These are phyloP conservation scores for Acanthamoeba healyi DNA, from an alignment of 208 protist genomes.

Conservation along the genomic window DNA sequence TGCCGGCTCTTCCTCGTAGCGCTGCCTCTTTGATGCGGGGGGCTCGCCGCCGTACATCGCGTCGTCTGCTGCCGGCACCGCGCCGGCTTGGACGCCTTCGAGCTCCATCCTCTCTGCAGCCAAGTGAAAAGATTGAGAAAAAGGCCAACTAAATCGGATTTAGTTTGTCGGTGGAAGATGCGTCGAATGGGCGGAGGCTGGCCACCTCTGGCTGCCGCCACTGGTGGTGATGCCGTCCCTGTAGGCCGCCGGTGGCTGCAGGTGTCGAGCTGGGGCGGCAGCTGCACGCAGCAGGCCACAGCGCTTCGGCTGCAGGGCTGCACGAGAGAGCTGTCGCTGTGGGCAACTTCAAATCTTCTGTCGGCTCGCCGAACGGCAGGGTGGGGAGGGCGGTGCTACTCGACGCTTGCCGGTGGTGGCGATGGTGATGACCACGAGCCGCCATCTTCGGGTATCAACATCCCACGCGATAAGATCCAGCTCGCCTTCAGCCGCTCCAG, in stretches of 20 bases:
- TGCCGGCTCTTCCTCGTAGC: neutral
- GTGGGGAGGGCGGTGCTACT: neutral
- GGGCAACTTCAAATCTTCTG: neutral
- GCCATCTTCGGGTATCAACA: neutral
- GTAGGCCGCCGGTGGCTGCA: no score
- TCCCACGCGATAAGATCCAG: constrained; percentile 63
- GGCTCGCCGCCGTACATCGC: neutral
- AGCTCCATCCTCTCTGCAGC: neutral
- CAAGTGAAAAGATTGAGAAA: no score
- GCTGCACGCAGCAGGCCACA: no score
- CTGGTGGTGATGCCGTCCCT: no score
- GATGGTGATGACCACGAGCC: neutral
- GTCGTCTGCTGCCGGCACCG: neutral
- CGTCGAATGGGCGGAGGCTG: no score
- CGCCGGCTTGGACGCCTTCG: neutral
- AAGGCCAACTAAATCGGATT: no score
- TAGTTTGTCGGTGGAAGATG: no score
- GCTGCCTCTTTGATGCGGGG: neutral
- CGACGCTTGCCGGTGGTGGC: neutral
- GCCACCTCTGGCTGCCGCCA: no score
- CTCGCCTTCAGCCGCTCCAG: constrained; percentile 57
- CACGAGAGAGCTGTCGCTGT: no score
- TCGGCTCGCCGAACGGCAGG: neutral
- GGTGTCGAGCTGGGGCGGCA: no score
- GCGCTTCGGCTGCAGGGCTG: no score